Percentiles rank a stretch among this genome's conserved stretches.
phyloP scores from a whole-genome alignment of 2,329 filamentous ascomycete species.

The Zasmidium cellare region DNA sequence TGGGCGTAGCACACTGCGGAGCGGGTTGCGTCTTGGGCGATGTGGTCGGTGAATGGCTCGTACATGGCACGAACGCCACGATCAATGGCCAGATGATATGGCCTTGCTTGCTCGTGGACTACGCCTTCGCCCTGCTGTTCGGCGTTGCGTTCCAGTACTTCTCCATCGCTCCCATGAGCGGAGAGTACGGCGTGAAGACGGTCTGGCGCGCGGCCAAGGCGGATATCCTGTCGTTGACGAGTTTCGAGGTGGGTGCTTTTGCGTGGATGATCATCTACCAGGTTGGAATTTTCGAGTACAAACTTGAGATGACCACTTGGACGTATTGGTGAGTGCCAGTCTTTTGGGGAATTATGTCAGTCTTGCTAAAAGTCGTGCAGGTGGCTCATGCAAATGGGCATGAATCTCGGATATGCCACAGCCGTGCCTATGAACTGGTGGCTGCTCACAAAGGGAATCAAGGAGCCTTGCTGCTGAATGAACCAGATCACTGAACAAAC shows the following conservation, averaged over 20 bases:
- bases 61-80: conserved; percentile 29
- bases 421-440: conserved; percentile 35
- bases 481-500: too few relatives aligned
- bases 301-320: conserved; percentile 28
- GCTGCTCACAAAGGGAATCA: conserved; percentile 14
- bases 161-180: conserved; percentile 36
- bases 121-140: conserved; percentile 31
- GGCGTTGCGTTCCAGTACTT: conserved; percentile 37
- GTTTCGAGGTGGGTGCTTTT: conserved; percentile 35
- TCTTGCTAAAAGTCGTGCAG: neutral
- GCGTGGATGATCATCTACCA: conserved; percentile 35
- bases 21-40: conserved; percentile 36
- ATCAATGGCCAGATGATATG: conserved; percentile 25
- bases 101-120: conserved; percentile 24
- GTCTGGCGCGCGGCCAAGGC: conserved; percentile 31
- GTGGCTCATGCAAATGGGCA: conserved; percentile 21
- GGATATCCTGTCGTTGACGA: conserved; percentile 30
- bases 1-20: conserved; percentile 35
- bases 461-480: conserved; percentile 11
- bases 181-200: conserved; percentile 28
- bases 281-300: conserved; percentile 28
- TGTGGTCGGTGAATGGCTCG: conserved; percentile 36
- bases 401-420: conserved; percentile 32
- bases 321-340: conserved; percentile 37
- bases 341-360: conserved; percentile 25